Percentiles rank a stretch among this genome's conserved stretches.
These are phyloP conservation scores for Rosa hybrid DNA, from an alignment of 331 rosid genomes.

Conservation along the genomic window DNA sequence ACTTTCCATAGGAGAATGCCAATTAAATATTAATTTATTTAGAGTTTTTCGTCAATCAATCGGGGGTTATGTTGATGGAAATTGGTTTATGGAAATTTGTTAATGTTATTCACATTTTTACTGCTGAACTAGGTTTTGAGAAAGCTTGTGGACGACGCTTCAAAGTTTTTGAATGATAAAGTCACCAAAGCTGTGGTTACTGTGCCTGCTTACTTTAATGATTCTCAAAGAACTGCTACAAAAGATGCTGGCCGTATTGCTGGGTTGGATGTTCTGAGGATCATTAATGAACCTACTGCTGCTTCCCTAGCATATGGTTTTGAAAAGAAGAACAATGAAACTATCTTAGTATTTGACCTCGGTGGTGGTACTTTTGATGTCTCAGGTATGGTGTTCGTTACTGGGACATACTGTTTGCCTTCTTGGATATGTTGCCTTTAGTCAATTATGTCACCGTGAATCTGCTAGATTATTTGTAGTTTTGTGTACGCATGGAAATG, in stretches of 20 bases:
- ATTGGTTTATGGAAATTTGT: no score
- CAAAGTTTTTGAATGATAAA: slow-evolving; percentile 39
- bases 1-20: no score
- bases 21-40: no score
- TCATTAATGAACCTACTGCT: slow-evolving; percentile 39
- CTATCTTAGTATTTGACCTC: slow-evolving; percentile 40
- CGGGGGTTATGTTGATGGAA: background rate
- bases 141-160: slow-evolving; percentile 41
- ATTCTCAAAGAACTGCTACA: slow-evolving; percentile 43
- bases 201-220: slow-evolving; percentile 43
- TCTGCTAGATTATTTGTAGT: background rate
- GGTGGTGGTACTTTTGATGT: slow-evolving; percentile 26
- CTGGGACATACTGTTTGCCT: background rate
- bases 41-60: no score
- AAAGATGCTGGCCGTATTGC: slow-evolving; percentile 45
- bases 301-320: slow-evolving; percentile 40
- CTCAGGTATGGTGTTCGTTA: slow-evolving; percentile 28
- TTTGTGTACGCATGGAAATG: no score
- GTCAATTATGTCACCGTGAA: no score
- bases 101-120: background rate
- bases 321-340: slow-evolving; percentile 38
- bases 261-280: slow-evolving; percentile 38
- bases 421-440: background rate
- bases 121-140: slow-evolving; percentile 30
- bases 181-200: slow-evolving; percentile 40